phyloP scores from a whole-genome alignment of 1,139 yeast genomes.

The Yamadazyma trypodendri region DNA sequence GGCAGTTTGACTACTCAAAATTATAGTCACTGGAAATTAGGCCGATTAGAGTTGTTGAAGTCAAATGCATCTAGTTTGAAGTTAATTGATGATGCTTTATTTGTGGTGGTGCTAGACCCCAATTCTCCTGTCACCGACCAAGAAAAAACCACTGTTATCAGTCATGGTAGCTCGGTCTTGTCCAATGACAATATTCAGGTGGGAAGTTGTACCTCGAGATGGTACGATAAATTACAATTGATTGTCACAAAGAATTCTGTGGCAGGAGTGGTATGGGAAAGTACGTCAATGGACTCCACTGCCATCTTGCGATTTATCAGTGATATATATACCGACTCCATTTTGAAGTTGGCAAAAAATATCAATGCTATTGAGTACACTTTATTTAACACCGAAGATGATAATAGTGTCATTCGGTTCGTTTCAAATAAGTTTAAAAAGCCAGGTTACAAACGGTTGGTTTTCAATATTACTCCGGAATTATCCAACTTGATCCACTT shows the following conservation, averaged over 20 bases:
- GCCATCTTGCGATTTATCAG: slow-evolving; percentile 70
- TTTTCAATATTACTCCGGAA: slow-evolving; percentile 51
- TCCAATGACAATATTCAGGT: slow-evolving; percentile 53
- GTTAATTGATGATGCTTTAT: slow-evolving; percentile 60
- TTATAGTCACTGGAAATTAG: slow-evolving; percentile 60
- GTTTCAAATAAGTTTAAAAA: slow-evolving; percentile 35
- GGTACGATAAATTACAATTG: slow-evolving; percentile 76
- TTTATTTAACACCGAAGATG: slow-evolving; percentile 41
- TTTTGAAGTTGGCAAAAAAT: slow-evolving; percentile 66
- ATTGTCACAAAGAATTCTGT: slow-evolving; percentile 68
- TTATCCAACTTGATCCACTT: slow-evolving; percentile 54
- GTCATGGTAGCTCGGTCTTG: slow-evolving; percentile 64
- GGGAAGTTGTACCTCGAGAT: slow-evolving; percentile 75
- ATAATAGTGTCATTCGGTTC: slow-evolving; percentile 23
- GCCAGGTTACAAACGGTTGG: slow-evolving; percentile 42
- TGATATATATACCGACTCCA: slow-evolving; percentile 74
- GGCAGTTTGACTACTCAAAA: slow-evolving; percentile 73
- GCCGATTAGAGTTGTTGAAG: slow-evolving; percentile 49
- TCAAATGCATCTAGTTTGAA: slow-evolving; percentile 45
- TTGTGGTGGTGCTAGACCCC: slow-evolving; percentile 65
- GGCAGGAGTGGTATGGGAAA: slow-evolving; percentile 75
- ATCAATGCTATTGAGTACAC: slow-evolving; percentile 73
- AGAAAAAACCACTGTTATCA: slow-evolving; percentile 45
- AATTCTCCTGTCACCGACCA: slow-evolving; percentile 53
- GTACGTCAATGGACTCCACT: slow-evolving; percentile 77